Evolutionary conservation across 192 early-diverging fungal species (phyloP).

Genomic region (Coemansia sp.): DNA sequence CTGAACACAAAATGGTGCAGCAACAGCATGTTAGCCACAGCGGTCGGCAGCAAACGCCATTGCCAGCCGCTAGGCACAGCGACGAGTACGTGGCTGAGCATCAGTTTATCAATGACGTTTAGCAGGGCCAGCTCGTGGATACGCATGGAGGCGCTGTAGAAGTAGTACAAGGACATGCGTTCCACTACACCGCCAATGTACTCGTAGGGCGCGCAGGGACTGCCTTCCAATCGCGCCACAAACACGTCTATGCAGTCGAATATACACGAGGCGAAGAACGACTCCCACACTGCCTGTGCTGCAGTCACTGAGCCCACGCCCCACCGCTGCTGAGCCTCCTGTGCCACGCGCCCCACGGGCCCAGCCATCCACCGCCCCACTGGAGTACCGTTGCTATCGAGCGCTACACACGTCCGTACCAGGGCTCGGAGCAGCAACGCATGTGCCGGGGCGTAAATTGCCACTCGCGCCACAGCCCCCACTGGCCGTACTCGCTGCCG

Average conservation of each 20-base stretch:
- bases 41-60: constrained; percentile 52
- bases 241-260: constrained; percentile 56
- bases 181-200: constrained; percentile 48
- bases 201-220: constrained; percentile 53
- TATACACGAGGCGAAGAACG: constrained; percentile 32
- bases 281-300: constrained; percentile 35
- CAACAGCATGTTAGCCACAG: constrained; percentile 22
- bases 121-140: constrained; percentile 51
- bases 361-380: constrained; percentile 30
- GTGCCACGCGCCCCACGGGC: constrained; percentile 13
- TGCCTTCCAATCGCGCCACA: constrained; percentile 54
- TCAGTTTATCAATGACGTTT: constrained; percentile 33
- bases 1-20: constrained; percentile 48
- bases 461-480: constrained; percentile 23
- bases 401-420: constrained; percentile 11
- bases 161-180: constrained; percentile 53
- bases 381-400: not conserved
- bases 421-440: constrained; percentile 31
- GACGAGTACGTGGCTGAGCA: constrained; percentile 34
- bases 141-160: constrained; percentile 46
- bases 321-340: constrained; percentile 14
- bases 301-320: constrained; percentile 12
- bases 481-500: constrained; percentile 47
- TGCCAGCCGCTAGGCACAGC: constrained; percentile 43
- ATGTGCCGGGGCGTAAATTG: constrained; percentile 33